Evolutionary conservation across 1,284 basidiomycete genomes (phyloP), one percentile per base, ranked within the genome.

Genomic region (Cerioporus squamosus): DNA sequence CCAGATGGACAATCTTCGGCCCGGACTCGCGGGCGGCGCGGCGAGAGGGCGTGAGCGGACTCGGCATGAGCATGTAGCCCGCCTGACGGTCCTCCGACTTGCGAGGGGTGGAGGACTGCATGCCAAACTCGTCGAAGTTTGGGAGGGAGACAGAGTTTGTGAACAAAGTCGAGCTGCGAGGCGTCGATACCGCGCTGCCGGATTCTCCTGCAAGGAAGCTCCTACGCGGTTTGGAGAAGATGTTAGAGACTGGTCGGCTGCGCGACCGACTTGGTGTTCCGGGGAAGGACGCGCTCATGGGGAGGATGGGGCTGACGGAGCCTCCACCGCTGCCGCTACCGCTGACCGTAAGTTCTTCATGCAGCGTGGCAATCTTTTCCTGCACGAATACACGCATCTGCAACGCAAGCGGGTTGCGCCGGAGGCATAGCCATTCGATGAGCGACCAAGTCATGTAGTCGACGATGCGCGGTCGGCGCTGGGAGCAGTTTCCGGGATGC

Each of bases 391-490:
- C 73, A 17, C 86, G 83, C 69, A 92, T 76, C 59, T 90, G 86
- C 14, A 91, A 73, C 52, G 82, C 75, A 17, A 94, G 76, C 0
- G 91, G 89, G 33, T 75, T 85, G 20, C 84, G 81, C 63, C 83
- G 83, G 0, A 86, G 78, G 58, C 83, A 87, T 6, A 90, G 69
- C 53, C 91, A 79, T 66, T 93, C 88, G 42, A 91, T 76, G 26
- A 87, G 69, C 0, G 88, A 91, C 90, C 90, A 93, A 26, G 88
- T 77, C 36, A 86, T 76, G 69, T 91, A 92, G 70, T 94, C 91
- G 4, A 91, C 76, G 36, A 87, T 74, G 29, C 87, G 78, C 3
- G 87, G 87, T 69, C 59, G 71, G 48, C 60, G 66, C 72, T 68
- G 56, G 68, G 26, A 51, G 22, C 64, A n/a, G 65, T n/a, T 60